Base-by-base conservation (phyloP, 2,329 filamentous ascomycete genomes). In the Talaromyces sp. region DNA sequence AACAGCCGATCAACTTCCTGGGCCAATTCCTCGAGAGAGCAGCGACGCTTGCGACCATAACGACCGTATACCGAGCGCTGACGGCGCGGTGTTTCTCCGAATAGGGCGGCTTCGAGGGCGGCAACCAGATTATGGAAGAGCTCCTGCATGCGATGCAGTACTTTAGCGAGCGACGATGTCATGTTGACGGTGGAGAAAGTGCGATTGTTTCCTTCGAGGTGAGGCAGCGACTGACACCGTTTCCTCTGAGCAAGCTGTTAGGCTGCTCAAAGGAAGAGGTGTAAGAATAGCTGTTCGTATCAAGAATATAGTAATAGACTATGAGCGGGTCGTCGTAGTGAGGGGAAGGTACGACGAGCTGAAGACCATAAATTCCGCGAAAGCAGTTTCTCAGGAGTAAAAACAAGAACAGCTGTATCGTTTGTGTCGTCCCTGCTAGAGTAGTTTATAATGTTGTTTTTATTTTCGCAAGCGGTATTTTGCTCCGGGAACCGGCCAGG, bases 81-180 rank as follows among this genome's bases (percentile, higher is more conserved):
- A 65, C 72, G 67, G 68, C 70, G 72, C 52, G 73, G 69, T 25
- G 54, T 37, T 61, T 74, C 71, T 62, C 75, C 72, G 71, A 79
- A 75, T 54, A 78, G 67, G 22, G 77, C 75, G 19, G 73, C 74
- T 67, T 81, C 78, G 64, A 82, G 68, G 11, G 75, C 74, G 35
- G 74, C 69, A 39, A 80, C 71, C 49, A 80, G 70, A 65, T 77
- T 77, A 45, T 75, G 74, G 67, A 80, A 80, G 50, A 80, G 71
- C 63, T 78, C 72, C 69, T 78, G 78, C 73, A 80, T 71, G 64
- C 75, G 73, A 65, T 76, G 77, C 70, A 78, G 71, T 66, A 78
- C 74, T 67, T 76, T 80, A 67, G 74, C 69, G 56, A 80, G 71
- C 63, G 75, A 71, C 47, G 72, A 71, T 57, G 76, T 67, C 76